Evolutionary conservation across 148 eudicot species (phyloP), one percentile per base, ranked within the genome.

Genomic region (Pharnaceum exiguum): DNA sequence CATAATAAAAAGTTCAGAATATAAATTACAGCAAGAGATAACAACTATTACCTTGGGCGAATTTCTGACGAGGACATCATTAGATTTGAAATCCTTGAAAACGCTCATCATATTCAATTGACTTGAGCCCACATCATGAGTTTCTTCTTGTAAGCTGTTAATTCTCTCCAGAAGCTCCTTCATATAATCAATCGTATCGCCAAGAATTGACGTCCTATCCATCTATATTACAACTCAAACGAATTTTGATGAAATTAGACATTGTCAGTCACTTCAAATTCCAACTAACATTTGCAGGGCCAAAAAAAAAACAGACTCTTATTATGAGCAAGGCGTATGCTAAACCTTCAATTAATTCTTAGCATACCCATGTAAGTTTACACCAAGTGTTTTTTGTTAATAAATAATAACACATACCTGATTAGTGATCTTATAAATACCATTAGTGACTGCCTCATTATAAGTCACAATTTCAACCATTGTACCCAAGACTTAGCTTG

Each of bases 131-230:
- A 48, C 43, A 32, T 76, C 77, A 39, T n/a, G n/a, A n/a, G 61
- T 70, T 47, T 78, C 82, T 47, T 80, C 80, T 67, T 80, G 84
- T 62, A 86, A 55, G 37, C 25, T 71, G 62, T 77, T 81, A 69
- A 83, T 81, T 51, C 61, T 83, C 63, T 77, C 79, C 8, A 79
- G 43, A 11, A 87, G 66, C 76, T 87, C 95, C 53, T 82, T 87
- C 83, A 83, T 81, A 66, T 87, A 83, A 35, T 83, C 90, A 69
- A 87, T 87, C 2, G 95, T 81, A 47, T 87, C 95, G 2, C 95
- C 90, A 13, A 87, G 79, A n/a, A 87, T 83, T 0, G 95, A 80
- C 23, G 87, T 81, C 70, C 95, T 81, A 44, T 87, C 95, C 95
- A 87, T 87, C 95, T 87, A 59, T 37, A 32, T 35, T 21, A 57